These are phyloP conservation scores for Sporobolomyces roseus DNA, from an alignment of 768 basidiomycete genomes.

Conservation along the genomic window DNA sequence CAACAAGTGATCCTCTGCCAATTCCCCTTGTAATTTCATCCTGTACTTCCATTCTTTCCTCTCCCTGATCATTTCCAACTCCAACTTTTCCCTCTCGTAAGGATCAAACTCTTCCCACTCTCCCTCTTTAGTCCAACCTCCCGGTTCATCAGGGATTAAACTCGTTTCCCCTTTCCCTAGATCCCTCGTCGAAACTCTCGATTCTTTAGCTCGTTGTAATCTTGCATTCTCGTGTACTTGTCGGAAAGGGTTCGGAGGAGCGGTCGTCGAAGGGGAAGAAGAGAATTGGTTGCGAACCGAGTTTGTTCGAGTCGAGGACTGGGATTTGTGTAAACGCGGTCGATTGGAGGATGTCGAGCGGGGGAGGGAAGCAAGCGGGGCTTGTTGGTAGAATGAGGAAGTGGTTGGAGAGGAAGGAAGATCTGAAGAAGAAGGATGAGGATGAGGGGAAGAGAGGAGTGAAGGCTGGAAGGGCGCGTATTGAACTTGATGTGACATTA, in stretches of 20 bases:
- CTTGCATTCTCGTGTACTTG: slow-evolving; percentile 1
- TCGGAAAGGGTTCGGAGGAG: background rate
- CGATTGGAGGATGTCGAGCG: background rate
- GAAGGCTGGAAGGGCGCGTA: slow-evolving; percentile 5
- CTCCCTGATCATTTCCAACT: slow-evolving; percentile 22
- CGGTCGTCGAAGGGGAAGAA: background rate
- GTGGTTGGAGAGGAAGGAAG: slow-evolving; percentile 7
- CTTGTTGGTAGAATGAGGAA: slow-evolving; percentile 7
- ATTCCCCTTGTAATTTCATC: background rate
- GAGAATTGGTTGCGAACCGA: background rate
- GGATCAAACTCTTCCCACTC: slow-evolving; percentile 32
- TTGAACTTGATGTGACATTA: too few relatives aligned
- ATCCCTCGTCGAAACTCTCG: background rate
- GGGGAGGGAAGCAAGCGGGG: background rate
- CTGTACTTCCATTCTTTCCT: slow-evolving; percentile 14
- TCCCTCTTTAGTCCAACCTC: slow-evolving; percentile 20
- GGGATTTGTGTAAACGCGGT: slow-evolving; percentile 8
- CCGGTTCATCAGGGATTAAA: slow-evolving; percentile 22
- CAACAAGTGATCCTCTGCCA: slow-evolving; percentile 6
- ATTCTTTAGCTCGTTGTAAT: background rate
- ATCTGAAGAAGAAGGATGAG: slow-evolving; percentile 3
- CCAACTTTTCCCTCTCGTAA: slow-evolving; percentile 13
- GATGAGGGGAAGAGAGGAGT: slow-evolving; percentile 2
- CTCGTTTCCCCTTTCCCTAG: background rate
- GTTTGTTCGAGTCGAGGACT: background rate